Evolutionary conservation across 805 yeast species (phyloP).

Genomic region (Yarrowia sp.): DNA sequence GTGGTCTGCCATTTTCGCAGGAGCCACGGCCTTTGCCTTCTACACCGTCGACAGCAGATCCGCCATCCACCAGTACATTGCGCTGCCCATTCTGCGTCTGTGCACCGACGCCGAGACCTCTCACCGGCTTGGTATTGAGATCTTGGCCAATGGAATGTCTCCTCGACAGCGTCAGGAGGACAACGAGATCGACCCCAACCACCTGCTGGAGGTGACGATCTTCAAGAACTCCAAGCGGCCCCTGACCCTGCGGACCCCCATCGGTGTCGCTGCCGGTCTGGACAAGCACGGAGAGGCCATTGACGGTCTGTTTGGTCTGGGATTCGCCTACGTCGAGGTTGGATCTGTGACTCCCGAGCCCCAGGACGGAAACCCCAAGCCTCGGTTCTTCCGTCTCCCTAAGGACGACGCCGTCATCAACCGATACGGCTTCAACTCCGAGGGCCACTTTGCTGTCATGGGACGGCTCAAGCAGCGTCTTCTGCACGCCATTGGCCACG

Average conservation of each 20-base stretch:
- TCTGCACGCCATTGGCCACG: conserved; percentile 50
- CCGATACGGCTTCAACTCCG: conserved; percentile 93
- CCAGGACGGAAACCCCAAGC: conserved; percentile 94
- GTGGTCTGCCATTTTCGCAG: conserved; percentile 40
- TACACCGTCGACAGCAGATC: conserved; percentile 80
- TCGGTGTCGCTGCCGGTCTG: conserved; percentile 95
- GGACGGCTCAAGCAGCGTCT: conserved; percentile 72
- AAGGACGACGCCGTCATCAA: conserved; percentile 90
- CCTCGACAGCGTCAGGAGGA: conserved; percentile 49
- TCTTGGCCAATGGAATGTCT: conserved; percentile 57
- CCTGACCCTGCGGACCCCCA: conserved; percentile 67
- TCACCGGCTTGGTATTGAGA: conserved; percentile 74
- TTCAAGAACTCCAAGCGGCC: conserved; percentile 47
- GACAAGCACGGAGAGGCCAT: conserved; percentile 94
- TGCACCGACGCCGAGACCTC: conserved; percentile 85
- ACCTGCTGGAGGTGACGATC: conserved; percentile 45
- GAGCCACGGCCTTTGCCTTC: conserved; percentile 53
- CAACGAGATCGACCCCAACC: conserved; percentile 47
- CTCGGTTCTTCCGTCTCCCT: conserved; percentile 86
- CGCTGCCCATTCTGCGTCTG: conserved; percentile 76
- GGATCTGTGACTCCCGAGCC: conserved; percentile 93
- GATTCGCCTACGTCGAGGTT: conserved; percentile 89
- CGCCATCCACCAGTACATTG: conserved; percentile 77
- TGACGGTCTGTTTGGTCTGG: conserved; percentile 76
- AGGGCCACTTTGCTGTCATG: conserved; percentile 79